These are phyloP conservation scores for Udeniomyces megalosporus DNA, from an alignment of 768 basidiomycete species.

Conservation along the genomic window DNA sequence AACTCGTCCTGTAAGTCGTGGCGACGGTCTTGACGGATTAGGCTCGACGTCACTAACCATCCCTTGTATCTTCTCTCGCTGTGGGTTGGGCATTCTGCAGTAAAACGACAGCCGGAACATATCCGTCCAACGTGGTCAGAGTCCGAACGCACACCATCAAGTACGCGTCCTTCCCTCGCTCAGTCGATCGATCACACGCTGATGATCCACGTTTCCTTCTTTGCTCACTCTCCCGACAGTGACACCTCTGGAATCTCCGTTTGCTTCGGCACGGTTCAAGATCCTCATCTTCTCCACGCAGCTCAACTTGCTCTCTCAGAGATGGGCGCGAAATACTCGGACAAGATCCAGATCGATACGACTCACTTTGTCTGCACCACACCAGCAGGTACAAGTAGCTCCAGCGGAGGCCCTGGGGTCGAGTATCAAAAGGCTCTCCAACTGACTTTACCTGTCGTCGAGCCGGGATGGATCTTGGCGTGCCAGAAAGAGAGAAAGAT, in stretches of 20 bases:
- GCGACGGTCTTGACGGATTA: background rate
- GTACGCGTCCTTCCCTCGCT: constrained; percentile 17
- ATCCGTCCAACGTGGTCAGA: constrained; percentile 63
- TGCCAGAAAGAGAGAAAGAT: constrained; percentile 58
- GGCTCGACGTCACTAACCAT: background rate
- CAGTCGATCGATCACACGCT: background rate
- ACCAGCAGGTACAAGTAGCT: constrained; percentile 44
- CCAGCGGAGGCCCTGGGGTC: constrained; percentile 47
- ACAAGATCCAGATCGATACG: constrained; percentile 91
- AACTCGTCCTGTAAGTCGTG: constrained; percentile 35
- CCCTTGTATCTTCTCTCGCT: no score
- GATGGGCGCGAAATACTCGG: constrained; percentile 81
- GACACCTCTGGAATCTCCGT: constrained; percentile 90
- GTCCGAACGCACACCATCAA: constrained; percentile 79
- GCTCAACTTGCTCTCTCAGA: constrained; percentile 61
- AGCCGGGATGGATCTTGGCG: constrained; percentile 86
- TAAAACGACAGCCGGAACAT: constrained; percentile 74
- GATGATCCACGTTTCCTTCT: background rate
- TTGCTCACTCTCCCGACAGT: constrained; percentile 27
- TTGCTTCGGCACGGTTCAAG: constrained; percentile 79
- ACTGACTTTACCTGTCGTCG: constrained; percentile 83
- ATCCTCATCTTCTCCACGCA: constrained; percentile 56
- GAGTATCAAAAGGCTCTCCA: constrained; percentile 92
- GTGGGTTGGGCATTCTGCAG: constrained; percentile 11
- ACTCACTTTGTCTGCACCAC: constrained; percentile 96